Evolutionary conservation across 805 yeast species (phyloP).

Genomic region (Metschnikowia henanensis): DNA sequence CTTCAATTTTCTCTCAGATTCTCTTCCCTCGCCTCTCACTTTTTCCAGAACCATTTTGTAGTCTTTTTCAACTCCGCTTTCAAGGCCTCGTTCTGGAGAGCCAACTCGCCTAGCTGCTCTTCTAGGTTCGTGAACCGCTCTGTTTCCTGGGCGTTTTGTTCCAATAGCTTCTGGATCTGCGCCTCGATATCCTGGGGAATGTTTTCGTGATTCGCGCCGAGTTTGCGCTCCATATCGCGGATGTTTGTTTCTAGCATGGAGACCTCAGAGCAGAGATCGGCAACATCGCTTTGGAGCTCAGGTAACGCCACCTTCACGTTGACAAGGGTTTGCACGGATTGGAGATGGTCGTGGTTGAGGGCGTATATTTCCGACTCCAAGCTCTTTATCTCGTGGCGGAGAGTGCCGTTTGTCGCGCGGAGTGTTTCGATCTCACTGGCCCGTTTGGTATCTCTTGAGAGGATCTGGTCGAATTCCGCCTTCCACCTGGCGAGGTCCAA

Average conservation of each 20-base stretch:
- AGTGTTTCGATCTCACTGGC: conserved; percentile 60
- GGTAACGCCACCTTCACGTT: conserved; percentile 75
- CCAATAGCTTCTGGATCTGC: conserved; percentile 35
- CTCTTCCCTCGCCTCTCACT: neutral
- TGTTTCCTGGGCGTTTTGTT: conserved; percentile 37
- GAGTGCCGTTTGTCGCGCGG: conserved; percentile 64
- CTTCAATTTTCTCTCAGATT: too few species aligned
- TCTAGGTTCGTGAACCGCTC: conserved; percentile 40
- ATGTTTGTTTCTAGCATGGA: conserved; percentile 27
- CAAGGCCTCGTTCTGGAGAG: conserved; percentile 27
- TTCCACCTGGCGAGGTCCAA: conserved; percentile 67
- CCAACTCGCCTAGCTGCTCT: conserved; percentile 32
- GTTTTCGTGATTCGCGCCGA: conserved; percentile 20
- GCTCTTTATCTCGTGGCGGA: conserved; percentile 70
- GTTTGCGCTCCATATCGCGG: conserved; percentile 44
- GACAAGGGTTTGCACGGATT: conserved; percentile 84
- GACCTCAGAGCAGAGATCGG: conserved; percentile 52
- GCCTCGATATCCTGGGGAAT: conserved; percentile 40
- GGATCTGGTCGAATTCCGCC: conserved; percentile 75
- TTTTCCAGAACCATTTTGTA: conserved; percentile 32
- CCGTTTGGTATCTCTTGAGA: conserved; percentile 62
- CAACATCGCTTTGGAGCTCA: conserved; percentile 71
- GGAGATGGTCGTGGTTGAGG: conserved; percentile 80
- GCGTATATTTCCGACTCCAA: conserved; percentile 68
- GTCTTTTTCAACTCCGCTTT: conserved; percentile 22